A percentile compares a stretch with the other conserved stretches of the same genome.
These are phyloP conservation scores for Evansstolkia leycettana DNA, from an alignment of 495 filamentous ascomycete species.

Conservation along the genomic window DNA sequence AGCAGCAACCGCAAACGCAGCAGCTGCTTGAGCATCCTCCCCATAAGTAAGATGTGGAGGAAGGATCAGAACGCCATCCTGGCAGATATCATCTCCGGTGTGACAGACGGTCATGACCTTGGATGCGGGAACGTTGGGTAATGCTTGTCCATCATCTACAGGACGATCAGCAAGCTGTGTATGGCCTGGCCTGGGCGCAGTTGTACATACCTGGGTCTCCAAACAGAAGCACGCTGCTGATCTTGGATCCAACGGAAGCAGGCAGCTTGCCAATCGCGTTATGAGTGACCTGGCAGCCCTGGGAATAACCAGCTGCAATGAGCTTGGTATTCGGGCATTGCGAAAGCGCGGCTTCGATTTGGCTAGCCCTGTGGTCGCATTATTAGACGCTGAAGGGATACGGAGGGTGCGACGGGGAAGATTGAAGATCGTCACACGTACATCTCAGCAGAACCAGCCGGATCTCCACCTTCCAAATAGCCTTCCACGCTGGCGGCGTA, in stretches of 20 bases:
- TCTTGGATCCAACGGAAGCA: conserved; percentile 8
- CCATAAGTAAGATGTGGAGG: conserved; percentile 15
- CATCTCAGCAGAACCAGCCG: conserved; percentile 14
- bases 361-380: conserved; percentile 3
- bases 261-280: conserved; percentile 16
- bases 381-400: not conserved
- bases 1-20: not conserved
- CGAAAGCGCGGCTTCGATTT: conserved; percentile 4
- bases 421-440: no score
- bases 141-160: conserved; percentile 13
- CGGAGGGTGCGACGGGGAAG: not conserved
- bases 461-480: conserved; percentile 23
- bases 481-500: conserved; percentile 22
- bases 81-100: conserved; percentile 21
- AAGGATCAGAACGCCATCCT: conserved; percentile 14
- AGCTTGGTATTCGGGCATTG: conserved; percentile 17
- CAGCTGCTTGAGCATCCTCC: not conserved
- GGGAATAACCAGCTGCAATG: conserved; percentile 13
- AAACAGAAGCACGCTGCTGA: conserved; percentile 21
- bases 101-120: conserved; percentile 22
- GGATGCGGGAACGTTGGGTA: conserved; percentile 10
- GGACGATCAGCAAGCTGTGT: not conserved
- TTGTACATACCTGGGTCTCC: conserved; percentile 17
- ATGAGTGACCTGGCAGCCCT: conserved; percentile 19
- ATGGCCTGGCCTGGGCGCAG: no score